Evolutionary conservation across 805 yeast species (phyloP).

Genomic region (Candida incommunis): DNA sequence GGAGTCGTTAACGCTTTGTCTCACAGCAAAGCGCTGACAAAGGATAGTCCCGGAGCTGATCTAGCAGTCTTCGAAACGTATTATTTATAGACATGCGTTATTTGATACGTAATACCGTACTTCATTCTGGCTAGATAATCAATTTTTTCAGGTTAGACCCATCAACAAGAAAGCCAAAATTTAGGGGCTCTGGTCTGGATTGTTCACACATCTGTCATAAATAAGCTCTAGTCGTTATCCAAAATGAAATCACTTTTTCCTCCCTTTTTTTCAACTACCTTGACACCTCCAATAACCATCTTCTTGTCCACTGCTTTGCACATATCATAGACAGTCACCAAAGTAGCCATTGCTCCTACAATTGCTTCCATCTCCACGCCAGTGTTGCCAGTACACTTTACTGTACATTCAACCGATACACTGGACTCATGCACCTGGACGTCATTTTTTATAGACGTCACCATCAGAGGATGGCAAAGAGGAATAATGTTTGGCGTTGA

Average conservation of each 20-base stretch:
- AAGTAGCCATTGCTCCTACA: conserved; percentile 29
- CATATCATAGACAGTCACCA: conserved; percentile 42
- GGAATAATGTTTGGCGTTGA: conserved; percentile 34
- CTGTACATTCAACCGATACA: conserved; percentile 25
- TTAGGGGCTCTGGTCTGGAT: too few species aligned
- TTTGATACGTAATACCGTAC: too few species aligned
- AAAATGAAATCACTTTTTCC: conserved; percentile 25
- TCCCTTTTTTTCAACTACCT: conserved; percentile 29
- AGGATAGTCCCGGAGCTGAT: too few species aligned
- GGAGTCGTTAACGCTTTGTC: too few species aligned
- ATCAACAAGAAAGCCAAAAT: too few species aligned
- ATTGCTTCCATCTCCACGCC: conserved; percentile 50
- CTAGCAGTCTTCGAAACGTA: too few species aligned
- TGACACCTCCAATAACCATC: conserved; percentile 27
- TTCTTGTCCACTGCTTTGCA: conserved; percentile 41
- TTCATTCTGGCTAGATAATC: too few species aligned
- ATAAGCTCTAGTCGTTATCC: too few species aligned
- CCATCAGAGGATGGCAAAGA: conserved; percentile 33
- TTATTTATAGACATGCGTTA: too few species aligned
- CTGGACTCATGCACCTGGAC: conserved; percentile 14
- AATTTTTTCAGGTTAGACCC: too few species aligned
- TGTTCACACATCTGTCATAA: too few species aligned
- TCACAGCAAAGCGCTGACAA: too few species aligned
- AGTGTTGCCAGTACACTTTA: conserved; percentile 35
- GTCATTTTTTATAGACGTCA: conserved; percentile 28